These are phyloP conservation scores for Fusarium albidum DNA, from an alignment of 2,329 filamentous ascomycete species.

Conservation along the genomic window DNA sequence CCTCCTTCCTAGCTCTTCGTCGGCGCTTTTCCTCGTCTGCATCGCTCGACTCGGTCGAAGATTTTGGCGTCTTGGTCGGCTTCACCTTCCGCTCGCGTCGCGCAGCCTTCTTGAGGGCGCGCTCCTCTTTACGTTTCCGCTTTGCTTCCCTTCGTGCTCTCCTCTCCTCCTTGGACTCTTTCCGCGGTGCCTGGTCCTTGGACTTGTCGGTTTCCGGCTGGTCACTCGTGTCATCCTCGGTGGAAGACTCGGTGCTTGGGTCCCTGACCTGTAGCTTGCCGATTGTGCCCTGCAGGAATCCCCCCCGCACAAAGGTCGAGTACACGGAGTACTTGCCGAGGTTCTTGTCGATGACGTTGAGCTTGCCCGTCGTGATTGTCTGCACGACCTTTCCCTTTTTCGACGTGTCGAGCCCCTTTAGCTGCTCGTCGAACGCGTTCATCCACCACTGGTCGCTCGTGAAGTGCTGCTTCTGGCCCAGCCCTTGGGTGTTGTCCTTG, in stretches of 20 bases:
- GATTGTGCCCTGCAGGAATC: slow-evolving; percentile 77
- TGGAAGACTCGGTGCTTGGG: slow-evolving; percentile 39
- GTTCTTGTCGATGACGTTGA: slow-evolving; percentile 64
- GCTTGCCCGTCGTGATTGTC: slow-evolving; percentile 61
- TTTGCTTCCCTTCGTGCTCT: slow-evolving; percentile 47
- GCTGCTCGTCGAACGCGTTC: slow-evolving; percentile 88
- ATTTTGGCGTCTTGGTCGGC: slow-evolving; percentile 39
- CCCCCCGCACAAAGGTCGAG: slow-evolving; percentile 84
- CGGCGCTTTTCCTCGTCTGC: slow-evolving; percentile 56
- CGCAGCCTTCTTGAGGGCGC: slow-evolving; percentile 32
- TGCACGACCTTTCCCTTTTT: slow-evolving; percentile 64
- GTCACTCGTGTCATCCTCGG: slow-evolving; percentile 42
- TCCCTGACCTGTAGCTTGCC: slow-evolving; percentile 39
- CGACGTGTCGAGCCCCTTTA: slow-evolving; percentile 78
- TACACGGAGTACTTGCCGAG: slow-evolving; percentile 74
- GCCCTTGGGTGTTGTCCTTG: slow-evolving; percentile 81
- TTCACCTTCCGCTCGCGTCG: slow-evolving; percentile 37
- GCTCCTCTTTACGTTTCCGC: slow-evolving; percentile 41
- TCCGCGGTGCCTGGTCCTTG: slow-evolving; percentile 31
- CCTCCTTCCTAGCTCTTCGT: slow-evolving; percentile 53
- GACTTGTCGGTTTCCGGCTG: slow-evolving; percentile 37
- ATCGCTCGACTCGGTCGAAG: slow-evolving; percentile 41
- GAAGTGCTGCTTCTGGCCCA: slow-evolving; percentile 77
- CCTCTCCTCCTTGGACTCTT: slow-evolving; percentile 55
- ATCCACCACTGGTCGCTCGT: slow-evolving; percentile 95